Percentiles rank a stretch among this genome's conserved stretches.
Evolutionary conservation across 2,329 filamentous ascomycete genomes (phyloP).

Genomic region (Neopestalotiopsis sp.): DNA sequence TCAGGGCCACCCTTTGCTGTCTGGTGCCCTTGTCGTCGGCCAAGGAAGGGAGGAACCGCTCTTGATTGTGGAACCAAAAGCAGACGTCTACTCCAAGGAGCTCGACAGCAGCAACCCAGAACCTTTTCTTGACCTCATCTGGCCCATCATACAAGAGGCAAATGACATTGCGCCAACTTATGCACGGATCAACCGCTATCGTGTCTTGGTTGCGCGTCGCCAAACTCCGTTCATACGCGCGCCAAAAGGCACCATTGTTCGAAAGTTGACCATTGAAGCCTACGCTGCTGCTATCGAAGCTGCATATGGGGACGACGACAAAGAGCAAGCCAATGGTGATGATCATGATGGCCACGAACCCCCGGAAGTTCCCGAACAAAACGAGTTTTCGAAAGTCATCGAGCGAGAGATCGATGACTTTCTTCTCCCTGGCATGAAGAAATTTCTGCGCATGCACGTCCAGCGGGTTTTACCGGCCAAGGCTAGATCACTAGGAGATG

Average conservation of each 20-base stretch:
- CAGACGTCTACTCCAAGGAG: background rate
- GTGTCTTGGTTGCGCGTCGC: background rate
- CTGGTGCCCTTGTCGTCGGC: background rate
- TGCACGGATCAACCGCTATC: background rate
- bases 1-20: background rate
- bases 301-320: background rate
- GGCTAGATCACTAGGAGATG: background rate
- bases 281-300: background rate
- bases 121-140: background rate
- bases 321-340: background rate
- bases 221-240: background rate
- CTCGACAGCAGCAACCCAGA: background rate
- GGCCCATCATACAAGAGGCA: background rate
- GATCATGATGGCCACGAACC: background rate
- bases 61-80: background rate
- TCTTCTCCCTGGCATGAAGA: background rate
- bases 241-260: background rate
- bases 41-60: background rate
- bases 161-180: background rate
- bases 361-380: background rate
- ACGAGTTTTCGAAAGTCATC: background rate
- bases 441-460: background rate
- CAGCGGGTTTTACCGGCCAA: background rate
- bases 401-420: background rate
- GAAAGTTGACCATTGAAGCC: background rate